Base-by-base conservation (phyloP, 768 basidiomycete genomes). In the Clavaria fumosa region DNA sequence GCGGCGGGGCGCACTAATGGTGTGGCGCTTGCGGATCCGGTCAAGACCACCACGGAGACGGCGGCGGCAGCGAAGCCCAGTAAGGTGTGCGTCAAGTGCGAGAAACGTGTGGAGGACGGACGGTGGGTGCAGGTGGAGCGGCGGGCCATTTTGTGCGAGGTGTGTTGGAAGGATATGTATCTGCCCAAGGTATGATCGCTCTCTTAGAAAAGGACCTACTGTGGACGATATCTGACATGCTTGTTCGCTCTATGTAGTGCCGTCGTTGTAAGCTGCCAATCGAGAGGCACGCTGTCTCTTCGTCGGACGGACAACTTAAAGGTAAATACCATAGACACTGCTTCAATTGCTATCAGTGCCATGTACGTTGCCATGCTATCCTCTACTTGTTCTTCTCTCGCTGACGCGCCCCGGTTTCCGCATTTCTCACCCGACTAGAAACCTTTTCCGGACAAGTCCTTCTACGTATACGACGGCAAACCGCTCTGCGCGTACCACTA, bases 131-230 rank as follows among this genome's bases (percentile, higher is more conserved):
- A 64, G 51, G 76, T 75, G 57, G 86, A 78, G 53, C 69, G 64
- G n/a, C 78, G 71, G 40, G 71, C 59, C 26, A 75, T 88, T 24
- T 58, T 95, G 47, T 95, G 91, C 55, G 91, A 90, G 51, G 59
- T 57, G 48, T 91, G 90, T 55, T 95, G 90, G 90, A 95, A 93
- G 66, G 76, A 82, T 50, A 81, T 91, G 78, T 95, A 93, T 61
- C 58, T 95, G 44, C 90, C 90, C 43, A 89, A 88, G 64, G 85
- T 82, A 44, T 28, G 71, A 55, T 44, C 38, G 24, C 35, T 35
- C 12, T 22, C 40, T 40, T 39, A 12, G 17, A 34, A 21, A 36
- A 28, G 37, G n/a, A n/a, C n/a, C n/a, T n/a, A n/a, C n/a, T 35
- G 17, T 36, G 37, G 27, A 24, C 31, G 34, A 40, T 31, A 40